Evolutionary conservation across 2,329 filamentous ascomycete genomes (phyloP).

Genomic region (Ophiostoma pallidulum): DNA sequence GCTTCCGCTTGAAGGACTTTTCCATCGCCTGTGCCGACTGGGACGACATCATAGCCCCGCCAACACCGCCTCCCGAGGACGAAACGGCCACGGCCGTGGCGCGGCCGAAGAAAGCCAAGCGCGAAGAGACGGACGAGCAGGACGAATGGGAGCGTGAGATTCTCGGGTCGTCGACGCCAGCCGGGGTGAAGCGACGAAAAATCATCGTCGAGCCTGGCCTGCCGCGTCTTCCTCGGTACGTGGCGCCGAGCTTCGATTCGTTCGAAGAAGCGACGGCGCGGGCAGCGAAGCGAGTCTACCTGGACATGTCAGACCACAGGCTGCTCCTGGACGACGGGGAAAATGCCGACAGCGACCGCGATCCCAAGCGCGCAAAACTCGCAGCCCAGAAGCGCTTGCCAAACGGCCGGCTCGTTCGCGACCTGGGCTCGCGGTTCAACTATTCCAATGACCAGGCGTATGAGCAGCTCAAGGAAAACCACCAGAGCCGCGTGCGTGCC

Average conservation of each 20-base stretch:
- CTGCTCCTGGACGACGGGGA: constrained; percentile 74
- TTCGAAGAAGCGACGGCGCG: constrained; percentile 64
- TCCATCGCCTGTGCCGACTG: constrained; percentile 81
- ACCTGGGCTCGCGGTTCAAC: constrained; percentile 78
- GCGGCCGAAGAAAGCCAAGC: constrained; percentile 33
- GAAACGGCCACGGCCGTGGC: constrained; percentile 17
- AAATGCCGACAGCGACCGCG: constrained; percentile 49
- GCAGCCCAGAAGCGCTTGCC: constrained; percentile 53
- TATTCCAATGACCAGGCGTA: constrained; percentile 95
- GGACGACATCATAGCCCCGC: constrained; percentile 53
- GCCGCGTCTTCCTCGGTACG: constrained; percentile 48
- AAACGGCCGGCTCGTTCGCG: constrained; percentile 59
- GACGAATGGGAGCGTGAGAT: constrained; percentile 58
- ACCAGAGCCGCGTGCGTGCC: constrained; percentile 89
- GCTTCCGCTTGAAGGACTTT: constrained; percentile 70
- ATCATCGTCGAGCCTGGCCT: constrained; percentile 44
- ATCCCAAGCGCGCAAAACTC: constrained; percentile 48
- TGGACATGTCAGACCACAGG: constrained; percentile 83
- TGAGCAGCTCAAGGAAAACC: constrained; percentile 90
- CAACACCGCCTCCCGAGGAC: constrained; percentile 21
- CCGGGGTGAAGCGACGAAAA: constrained; percentile 52
- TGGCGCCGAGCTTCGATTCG: constrained; percentile 67
- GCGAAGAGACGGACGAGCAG: constrained; percentile 34
- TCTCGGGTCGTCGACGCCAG: constrained; percentile 31
- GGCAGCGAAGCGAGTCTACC: constrained; percentile 65